Percentiles rank a stretch among this genome's conserved stretches.
Evolutionary conservation across 768 basidiomycete genomes (phyloP).

Genomic region (Wakefieldia striispora): DNA sequence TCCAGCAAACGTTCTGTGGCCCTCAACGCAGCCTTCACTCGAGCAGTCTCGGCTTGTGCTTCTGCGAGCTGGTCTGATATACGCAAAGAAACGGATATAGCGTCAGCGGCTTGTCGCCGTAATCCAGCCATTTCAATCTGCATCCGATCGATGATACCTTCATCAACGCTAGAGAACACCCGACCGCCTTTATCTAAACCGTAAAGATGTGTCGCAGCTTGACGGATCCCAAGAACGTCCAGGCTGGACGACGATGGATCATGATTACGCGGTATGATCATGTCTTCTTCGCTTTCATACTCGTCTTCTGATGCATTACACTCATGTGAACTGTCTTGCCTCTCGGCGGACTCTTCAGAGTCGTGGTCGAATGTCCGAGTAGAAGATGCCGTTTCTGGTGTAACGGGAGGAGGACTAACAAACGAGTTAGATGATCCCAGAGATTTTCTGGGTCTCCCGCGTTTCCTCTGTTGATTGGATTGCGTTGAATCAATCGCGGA

Average conservation of each 20-base stretch:
- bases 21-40: slow-evolving; percentile 53
- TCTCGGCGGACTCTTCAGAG: slow-evolving; percentile 40
- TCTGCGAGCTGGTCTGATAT: slow-evolving; percentile 71
- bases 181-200: slow-evolving; percentile 32
- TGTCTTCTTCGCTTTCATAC: slow-evolving; percentile 70
- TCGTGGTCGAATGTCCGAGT: slow-evolving; percentile 30
- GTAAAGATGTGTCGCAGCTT: slow-evolving; percentile 42
- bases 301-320: slow-evolving; percentile 48
- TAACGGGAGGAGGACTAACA: slow-evolving; percentile 15
- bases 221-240: slow-evolving; percentile 34
- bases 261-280: slow-evolving; percentile 45
- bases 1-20: slow-evolving; percentile 57
- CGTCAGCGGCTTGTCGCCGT: slow-evolving; percentile 66
- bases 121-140: slow-evolving; percentile 63
- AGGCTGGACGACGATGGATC: slow-evolving; percentile 39
- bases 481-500: slow-evolving; percentile 9
- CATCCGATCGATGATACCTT: slow-evolving; percentile 56
- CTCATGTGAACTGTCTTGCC: slow-evolving; percentile 36
- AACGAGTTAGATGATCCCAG: slow-evolving; percentile 16
- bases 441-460: slow-evolving; percentile 40
- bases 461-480: slow-evolving; percentile 34
- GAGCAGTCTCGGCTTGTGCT: slow-evolving; percentile 58
- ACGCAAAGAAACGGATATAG: slow-evolving; percentile 59
- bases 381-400: slow-evolving; percentile 26
- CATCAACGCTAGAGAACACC: slow-evolving; percentile 33